phyloP scores from a whole-genome alignment of 2,329 filamentous ascomycete species.

The Thielaviopsis punctulata region DNA sequence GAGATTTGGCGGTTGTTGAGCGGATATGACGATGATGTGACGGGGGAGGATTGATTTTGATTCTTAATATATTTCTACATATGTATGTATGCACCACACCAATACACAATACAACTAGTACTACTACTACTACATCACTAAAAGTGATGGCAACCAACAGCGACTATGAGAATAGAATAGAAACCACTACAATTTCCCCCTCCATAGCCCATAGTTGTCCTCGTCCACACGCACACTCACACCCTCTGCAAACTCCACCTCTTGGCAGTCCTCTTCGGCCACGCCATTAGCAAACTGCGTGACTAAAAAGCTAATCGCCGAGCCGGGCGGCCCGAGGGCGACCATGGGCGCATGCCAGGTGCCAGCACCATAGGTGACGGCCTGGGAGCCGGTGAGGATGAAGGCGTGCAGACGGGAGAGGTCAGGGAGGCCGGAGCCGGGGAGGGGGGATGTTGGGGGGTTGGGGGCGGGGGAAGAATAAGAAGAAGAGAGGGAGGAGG shows the following conservation, averaged over 20 bases:
- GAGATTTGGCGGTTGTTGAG: conserved; percentile 8
- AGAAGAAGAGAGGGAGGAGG: not conserved
- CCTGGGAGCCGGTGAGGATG: conserved; percentile 58
- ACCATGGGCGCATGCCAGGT: conserved; percentile 98
- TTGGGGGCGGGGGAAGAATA: conserved; percentile 15
- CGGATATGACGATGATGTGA: conserved; percentile 7
- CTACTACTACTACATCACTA: not conserved
- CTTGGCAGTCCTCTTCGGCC: conserved; percentile 71
- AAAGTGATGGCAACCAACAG: no score
- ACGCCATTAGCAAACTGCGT: conserved; percentile 79
- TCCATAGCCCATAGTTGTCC: not conserved
- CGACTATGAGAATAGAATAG: no score
- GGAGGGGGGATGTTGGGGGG: conserved; percentile 28
- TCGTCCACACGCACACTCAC: not conserved
- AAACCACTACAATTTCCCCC: no score
- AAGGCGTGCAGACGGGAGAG: conserved; percentile 56
- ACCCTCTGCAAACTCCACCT: conserved; percentile 28
- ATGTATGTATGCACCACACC: not conserved
- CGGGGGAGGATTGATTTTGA: not conserved
- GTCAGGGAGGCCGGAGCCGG: conserved; percentile 54
- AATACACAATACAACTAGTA: not conserved
- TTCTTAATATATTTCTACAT: not conserved
- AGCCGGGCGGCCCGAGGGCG: conserved; percentile 44
- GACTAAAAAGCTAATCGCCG: conserved; percentile 69
- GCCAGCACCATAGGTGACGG: conserved; percentile 78